Evolutionary conservation across 2,329 filamentous ascomycete species (phyloP).

Genomic region (Alternaria sp.): DNA sequence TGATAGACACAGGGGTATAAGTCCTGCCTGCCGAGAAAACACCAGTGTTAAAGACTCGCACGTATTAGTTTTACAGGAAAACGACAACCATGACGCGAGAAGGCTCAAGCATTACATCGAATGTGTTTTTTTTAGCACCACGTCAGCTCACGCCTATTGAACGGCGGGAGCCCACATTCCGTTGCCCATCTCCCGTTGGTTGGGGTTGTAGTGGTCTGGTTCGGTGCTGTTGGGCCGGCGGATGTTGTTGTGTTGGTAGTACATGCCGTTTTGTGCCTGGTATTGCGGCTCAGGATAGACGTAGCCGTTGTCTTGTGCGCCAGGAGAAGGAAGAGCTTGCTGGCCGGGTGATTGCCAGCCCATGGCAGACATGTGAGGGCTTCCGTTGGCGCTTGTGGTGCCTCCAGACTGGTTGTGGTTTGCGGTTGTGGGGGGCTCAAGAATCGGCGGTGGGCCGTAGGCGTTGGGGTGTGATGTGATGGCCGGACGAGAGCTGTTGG

Average conservation of each 20-base stretch:
- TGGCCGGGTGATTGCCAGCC: constrained; percentile 90
- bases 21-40: constrained; percentile 46
- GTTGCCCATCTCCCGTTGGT: constrained; percentile 48
- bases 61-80: constrained; percentile 44
- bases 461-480: constrained; percentile 85
- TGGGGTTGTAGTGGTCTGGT: constrained; percentile 58
- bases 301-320: constrained; percentile 74
- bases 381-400: constrained; percentile 72
- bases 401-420: constrained; percentile 74
- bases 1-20: constrained; percentile 52
- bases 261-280: constrained; percentile 68
- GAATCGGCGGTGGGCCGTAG: constrained; percentile 83
- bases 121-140: not conserved
- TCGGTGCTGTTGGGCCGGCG: constrained; percentile 80
- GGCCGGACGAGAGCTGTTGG: constrained; percentile 61
- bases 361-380: constrained; percentile 82
- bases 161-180: constrained; percentile 55
- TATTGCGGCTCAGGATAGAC: constrained; percentile 80
- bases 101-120: constrained; percentile 6
- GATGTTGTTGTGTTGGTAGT: constrained; percentile 75
- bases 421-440: constrained; percentile 81
- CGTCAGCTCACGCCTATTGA: constrained; percentile 40
- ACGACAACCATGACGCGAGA: constrained; percentile 4
- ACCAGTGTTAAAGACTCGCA: constrained; percentile 45
- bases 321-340: constrained; percentile 74